A percentile compares a stretch with the other conserved stretches of the same genome.
These are phyloP conservation scores for Akanthomyces lecanii DNA, from an alignment of 2,329 filamentous ascomycete species.

Conservation along the genomic window DNA sequence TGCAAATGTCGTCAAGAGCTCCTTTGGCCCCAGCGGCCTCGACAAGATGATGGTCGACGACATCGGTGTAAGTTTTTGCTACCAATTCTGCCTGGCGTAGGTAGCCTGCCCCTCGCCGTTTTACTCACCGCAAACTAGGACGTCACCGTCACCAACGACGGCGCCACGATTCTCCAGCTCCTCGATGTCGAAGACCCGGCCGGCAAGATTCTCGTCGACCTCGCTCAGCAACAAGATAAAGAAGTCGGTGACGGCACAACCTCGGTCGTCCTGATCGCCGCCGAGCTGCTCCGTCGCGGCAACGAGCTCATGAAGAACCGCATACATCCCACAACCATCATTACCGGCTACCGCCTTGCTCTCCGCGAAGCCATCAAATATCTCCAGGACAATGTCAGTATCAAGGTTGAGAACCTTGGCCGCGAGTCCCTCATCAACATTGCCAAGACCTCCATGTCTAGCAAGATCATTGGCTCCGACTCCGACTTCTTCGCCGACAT, in stretches of 20 bases:
- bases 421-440: slow-evolving; percentile 90
- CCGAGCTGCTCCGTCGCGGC: slow-evolving; percentile 85
- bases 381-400: slow-evolving; percentile 97
- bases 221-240: slow-evolving; percentile 98
- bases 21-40: slow-evolving; percentile 91
- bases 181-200: slow-evolving; percentile 97
- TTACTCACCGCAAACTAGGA: slow-evolving; percentile 52
- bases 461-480: slow-evolving; percentile 95
- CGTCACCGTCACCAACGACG: slow-evolving; percentile 98
- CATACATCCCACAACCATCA: slow-evolving; percentile 99
- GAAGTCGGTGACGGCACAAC: slow-evolving; percentile 98
- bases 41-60: slow-evolving; percentile 99
- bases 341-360: slow-evolving; percentile 94
- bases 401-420: slow-evolving; percentile 87
- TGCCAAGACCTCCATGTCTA: slow-evolving; percentile 98
- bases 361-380: slow-evolving; percentile 96
- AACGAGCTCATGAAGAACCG: slow-evolving; percentile 99
- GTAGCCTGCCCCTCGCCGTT: slow-evolving; percentile 15
- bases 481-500: slow-evolving; percentile 97
- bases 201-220: slow-evolving; percentile 95
- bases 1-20: slow-evolving; percentile 98
- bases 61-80: slow-evolving; percentile 67
- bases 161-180: slow-evolving; percentile 90
- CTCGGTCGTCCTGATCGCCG: slow-evolving; percentile 93
- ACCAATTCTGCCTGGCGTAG: not conserved